These are phyloP conservation scores for Tetragonia tetragonoides DNA, from an alignment of 148 eudicot genomes.

Conservation along the genomic window DNA sequence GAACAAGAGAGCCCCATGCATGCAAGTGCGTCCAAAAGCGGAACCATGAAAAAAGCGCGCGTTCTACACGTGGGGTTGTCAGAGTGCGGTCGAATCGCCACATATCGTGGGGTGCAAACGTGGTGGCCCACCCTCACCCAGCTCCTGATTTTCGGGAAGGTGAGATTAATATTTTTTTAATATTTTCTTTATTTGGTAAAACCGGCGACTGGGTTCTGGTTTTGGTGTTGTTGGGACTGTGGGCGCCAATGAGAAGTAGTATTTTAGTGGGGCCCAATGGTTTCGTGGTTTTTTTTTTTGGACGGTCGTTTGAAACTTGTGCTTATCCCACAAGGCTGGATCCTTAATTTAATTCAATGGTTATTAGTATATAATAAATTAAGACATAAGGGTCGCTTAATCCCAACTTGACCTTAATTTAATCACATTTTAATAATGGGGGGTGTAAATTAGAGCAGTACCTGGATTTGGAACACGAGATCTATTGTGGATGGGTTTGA, in stretches of 20 bases:
- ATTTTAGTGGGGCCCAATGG: constrained; percentile 2
- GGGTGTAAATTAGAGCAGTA: not conserved
- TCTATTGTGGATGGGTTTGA: not conserved
- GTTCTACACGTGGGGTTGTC: constrained; percentile 19
- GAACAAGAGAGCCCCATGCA: not conserved
- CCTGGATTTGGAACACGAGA: not conserved
- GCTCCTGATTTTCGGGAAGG: constrained; percentile 33
- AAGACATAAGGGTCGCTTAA: not conserved
- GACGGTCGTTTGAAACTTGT: constrained; percentile 20
- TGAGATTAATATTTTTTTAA: not conserved
- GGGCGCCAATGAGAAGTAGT: constrained; percentile 5
- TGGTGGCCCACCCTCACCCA: constrained; percentile 11
- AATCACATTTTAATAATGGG: not conserved
- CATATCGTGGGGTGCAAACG: not conserved
- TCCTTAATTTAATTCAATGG: not conserved
- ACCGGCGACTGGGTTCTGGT: constrained; percentile 32
- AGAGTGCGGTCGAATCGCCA: constrained; percentile 35
- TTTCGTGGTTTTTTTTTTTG: not conserved
- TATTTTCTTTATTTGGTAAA: not conserved
- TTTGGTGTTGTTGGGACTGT: constrained; percentile 1
- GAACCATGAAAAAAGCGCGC: constrained; percentile 15
- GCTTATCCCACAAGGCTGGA: constrained; percentile 46
- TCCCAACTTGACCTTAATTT: constrained; percentile 6
- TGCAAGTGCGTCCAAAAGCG: constrained; percentile 23
- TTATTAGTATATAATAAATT: too few relatives aligned